Base-by-base conservation (phyloP, 495 filamentous ascomycete genomes). In the Chlorociboria aeruginascens region DNA sequence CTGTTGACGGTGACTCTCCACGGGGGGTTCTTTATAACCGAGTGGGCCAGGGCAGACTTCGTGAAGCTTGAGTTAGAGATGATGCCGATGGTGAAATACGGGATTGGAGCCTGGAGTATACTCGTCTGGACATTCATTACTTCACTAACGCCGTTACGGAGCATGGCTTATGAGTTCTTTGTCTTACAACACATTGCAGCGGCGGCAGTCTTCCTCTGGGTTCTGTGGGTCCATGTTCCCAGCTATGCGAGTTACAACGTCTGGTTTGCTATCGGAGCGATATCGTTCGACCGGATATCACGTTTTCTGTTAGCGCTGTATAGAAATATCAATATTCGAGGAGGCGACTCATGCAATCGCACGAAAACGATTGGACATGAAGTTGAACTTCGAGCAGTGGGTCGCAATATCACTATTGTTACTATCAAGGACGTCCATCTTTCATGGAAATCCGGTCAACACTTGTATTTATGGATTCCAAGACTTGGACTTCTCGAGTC, bases 1-100 rank as follows among this genome's bases (percentile, higher is more conserved):
- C 79, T 88, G 45, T 61, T 90, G 13, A 87, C 82, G 0, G 76
- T 76, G 0, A 82, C 83, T 1, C 72, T 90, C 7, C 87, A 94
- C 55, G 75, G 85, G 52, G 77, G 71, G 32, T 81, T 83, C 55
- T 92, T 83, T 63, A 79, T 82, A 49, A 62, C 69, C 10, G 72
- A 77, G 34, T 94, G 85, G 82, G 72, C 65, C 8, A 69, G 70
- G 11, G 78, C 74, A 45, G 68, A 84, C 46, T 83, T 82, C 47
- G 71, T 89, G 36, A 53, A 61, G 4, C 61, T 68, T 11, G 74
- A 89, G 62, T 56, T 90, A 20, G 54, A 69, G 33, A 77, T 75
- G 49, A 76, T 86, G 59, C 64, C 71, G 3, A 79, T 86, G 52
- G 69, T 79, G 30, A 72, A 79, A 51, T 75, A 77, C 16, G 87